Evolutionary conservation across 805 yeast genomes (phyloP), one percentile per base, ranked within the genome.

Genomic region (Metschnikowia gelsemii): DNA sequence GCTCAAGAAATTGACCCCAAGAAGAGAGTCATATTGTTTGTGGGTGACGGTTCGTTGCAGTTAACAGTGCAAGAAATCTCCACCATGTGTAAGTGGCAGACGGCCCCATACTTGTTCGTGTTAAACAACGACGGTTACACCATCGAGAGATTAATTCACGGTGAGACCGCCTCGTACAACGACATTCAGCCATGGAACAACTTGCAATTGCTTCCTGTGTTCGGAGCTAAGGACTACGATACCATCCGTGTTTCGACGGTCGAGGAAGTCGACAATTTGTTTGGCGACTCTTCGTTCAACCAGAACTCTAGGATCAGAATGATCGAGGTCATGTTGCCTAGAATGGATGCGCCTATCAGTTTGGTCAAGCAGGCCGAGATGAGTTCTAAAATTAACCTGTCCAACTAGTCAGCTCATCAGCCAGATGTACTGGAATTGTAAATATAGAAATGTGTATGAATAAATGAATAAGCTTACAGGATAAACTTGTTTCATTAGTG

Each of bases 41-140:
- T 66, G n/a, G 72, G 72, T 32, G 72, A 66, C 49, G 72, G 72
- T 32, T 65, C 72, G 11, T 63, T 66, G 53, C 72, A 66, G 42
- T 58, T 66, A 43, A 64, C 71, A 2, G 69, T 63, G n/a, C 72
- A 66, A 45, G 72, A 66, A 38, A 60, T 66, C 42, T 61, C 66
- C 29, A 55, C 70, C 23, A 64, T 66, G 69, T 57, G 61, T 40
- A 59, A 64, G 49, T 52, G 64, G 56, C 55, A 59, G 24, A 61
- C 53, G 35, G 60, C 63, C 23, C 64, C 68, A 16, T 64, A 66
- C 52, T 50, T 66, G 36, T 66, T 66, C 49, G 70, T 66, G 27
- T 59, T 66, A 53, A 66, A 66, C 54, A 66, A 66, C 48, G 66
- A 59, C 41, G 72, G 72, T 8, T 66, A 63, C 54, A 65, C 72